Conservation (phyloP, 768 basidiomycete genomes). For the Amanita phalloides region DNA sequence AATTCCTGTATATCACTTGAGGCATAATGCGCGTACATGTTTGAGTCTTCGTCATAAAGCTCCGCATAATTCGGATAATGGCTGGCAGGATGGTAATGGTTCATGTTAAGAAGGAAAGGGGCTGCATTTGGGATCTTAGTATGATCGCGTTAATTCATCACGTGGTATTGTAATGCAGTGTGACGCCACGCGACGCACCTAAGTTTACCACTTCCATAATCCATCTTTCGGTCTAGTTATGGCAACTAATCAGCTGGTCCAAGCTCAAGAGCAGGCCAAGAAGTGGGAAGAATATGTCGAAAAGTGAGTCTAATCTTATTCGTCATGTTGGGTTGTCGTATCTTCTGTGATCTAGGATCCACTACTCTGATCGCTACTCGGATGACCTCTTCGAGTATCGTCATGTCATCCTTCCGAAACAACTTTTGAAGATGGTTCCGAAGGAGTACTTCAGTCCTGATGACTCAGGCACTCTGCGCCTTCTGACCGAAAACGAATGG, state of each 20-base stretch:
- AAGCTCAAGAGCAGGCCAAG: slow-evolving; percentile 32
- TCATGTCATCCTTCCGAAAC: slow-evolving; percentile 94
- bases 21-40: slow-evolving; percentile 11
- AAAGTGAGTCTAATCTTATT: slow-evolving; percentile 33
- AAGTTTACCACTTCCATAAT: neutral
- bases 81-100: neutral
- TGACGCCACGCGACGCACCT: neutral
- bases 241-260: slow-evolving; percentile 18
- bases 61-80: neutral
- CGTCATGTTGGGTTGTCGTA: slow-evolving; percentile 7
- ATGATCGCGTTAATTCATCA: neutral
- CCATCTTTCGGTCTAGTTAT: slow-evolving; percentile 9
- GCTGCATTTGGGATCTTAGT: neutral
- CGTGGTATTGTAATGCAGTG: neutral
- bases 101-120: neutral
- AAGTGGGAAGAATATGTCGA: slow-evolving; percentile 72
- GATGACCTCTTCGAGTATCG: slow-evolving; percentile 94
- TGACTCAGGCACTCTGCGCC: slow-evolving; percentile 63
- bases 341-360: slow-evolving; percentile 43
- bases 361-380: slow-evolving; percentile 86
- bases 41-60: neutral
- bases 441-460: slow-evolving; percentile 76
- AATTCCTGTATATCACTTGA: slow-evolving; percentile 7
- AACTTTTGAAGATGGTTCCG: slow-evolving; percentile 87
- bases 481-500: slow-evolving; percentile 87